phyloP scores from a whole-genome alignment of 768 basidiomycete species.

The Tylopilus intermedius region DNA sequence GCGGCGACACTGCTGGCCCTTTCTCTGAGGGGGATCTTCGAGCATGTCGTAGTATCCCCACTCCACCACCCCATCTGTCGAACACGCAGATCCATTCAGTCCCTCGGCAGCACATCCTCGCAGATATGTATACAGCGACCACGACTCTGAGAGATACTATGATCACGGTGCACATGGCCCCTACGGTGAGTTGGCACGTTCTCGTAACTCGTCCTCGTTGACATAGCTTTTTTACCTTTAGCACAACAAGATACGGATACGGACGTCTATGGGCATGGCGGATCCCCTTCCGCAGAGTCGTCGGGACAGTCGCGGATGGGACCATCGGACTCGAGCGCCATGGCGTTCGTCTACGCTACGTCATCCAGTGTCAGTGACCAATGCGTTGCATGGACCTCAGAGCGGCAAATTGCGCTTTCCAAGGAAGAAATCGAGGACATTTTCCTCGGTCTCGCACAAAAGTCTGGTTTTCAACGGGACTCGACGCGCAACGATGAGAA shows the following conservation, averaged over 20 bases:
- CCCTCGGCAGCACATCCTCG: slow-evolving; percentile 33
- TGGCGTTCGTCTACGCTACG: slow-evolving; percentile 57
- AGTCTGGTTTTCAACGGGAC: slow-evolving; percentile 96
- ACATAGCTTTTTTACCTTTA: slow-evolving; percentile 22
- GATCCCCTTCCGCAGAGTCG: slow-evolving; percentile 71
- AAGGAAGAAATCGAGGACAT: slow-evolving; percentile 99
- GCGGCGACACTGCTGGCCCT: slow-evolving; percentile 13
- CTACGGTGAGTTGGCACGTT: slow-evolving; percentile 43
- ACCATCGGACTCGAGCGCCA: slow-evolving; percentile 63
- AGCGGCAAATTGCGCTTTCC: slow-evolving; percentile 91
- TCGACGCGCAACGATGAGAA: slow-evolving; percentile 67
- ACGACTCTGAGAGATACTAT: slow-evolving; percentile 66
- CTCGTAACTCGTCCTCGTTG: slow-evolving; percentile 10
- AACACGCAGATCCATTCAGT: slow-evolving; percentile 65
- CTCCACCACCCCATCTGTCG: slow-evolving; percentile 53
- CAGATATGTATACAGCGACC: slow-evolving; percentile 62
- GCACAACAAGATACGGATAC: slow-evolving; percentile 83
- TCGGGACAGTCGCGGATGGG: slow-evolving; percentile 57
- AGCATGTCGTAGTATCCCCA: slow-evolving; percentile 43
- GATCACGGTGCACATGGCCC: slow-evolving; percentile 61
- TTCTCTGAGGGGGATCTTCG: slow-evolving; percentile 8
- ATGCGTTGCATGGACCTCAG: slow-evolving; percentile 91
- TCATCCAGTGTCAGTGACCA: slow-evolving; percentile 64
- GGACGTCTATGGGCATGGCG: slow-evolving; percentile 59
- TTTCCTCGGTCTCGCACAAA: slow-evolving; percentile 94